phyloP scores from a whole-genome alignment of 495 filamentous ascomycete species.

The Talaromyces trachyspermus region DNA sequence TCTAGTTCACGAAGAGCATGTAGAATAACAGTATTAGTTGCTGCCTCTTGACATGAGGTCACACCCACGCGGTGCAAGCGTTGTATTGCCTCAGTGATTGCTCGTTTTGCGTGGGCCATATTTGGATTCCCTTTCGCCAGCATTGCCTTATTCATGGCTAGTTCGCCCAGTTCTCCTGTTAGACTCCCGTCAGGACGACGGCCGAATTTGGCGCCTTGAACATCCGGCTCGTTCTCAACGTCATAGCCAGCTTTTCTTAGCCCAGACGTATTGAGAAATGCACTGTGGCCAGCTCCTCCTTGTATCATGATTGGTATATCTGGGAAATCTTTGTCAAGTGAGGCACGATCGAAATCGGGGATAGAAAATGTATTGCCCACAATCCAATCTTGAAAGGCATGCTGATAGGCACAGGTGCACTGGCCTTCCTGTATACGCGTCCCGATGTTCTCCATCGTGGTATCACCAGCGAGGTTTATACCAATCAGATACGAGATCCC shows the following conservation, averaged over 20 bases:
- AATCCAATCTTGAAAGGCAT: constrained; percentile 5
- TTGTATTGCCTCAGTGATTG: not conserved
- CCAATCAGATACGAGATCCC: constrained; percentile 2
- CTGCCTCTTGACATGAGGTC: constrained; percentile 6
- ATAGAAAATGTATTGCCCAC: constrained; percentile 1
- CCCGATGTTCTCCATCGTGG: not conserved
- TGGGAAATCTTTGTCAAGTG: constrained; percentile 1
- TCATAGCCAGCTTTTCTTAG: constrained; percentile 4
- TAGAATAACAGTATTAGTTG: not conserved
- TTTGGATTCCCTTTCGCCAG: not conserved
- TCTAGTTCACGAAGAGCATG: constrained; percentile 3
- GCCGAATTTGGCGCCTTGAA: not conserved
- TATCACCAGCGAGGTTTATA: not conserved
- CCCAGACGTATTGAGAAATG: not conserved
- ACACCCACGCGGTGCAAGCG: not conserved
- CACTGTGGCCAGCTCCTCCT: constrained; percentile 3
- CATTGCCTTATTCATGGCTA: constrained; percentile 3
- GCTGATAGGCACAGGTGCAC: constrained; percentile 5
- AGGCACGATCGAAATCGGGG: not conserved
- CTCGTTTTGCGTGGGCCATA: not conserved
- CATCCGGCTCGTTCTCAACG: not conserved
- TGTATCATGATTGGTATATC: not conserved
- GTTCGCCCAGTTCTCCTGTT: not conserved
- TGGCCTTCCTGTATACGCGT: not conserved
- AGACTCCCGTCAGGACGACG: constrained; percentile 2